A percentile compares a stretch with the other conserved stretches of the same genome.
Conservation (phyloP, 208 protist species). For the Acanthamoeba culbertsoni region DNA sequence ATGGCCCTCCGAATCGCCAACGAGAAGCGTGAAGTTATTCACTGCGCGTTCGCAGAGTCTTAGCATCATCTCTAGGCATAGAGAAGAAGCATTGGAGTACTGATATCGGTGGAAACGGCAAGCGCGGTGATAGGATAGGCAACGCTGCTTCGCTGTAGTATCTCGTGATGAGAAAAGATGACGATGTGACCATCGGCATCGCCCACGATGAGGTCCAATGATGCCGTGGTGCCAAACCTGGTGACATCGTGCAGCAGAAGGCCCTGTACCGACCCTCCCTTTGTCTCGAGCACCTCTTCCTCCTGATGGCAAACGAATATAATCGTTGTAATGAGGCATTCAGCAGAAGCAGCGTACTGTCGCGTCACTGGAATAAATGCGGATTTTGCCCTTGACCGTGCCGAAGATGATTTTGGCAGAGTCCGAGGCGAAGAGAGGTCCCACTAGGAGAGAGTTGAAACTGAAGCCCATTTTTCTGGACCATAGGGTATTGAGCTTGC, state of each 20-base stretch:
- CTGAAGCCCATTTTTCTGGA: background rate
- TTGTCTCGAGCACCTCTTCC: constrained; percentile 18
- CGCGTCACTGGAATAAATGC: background rate
- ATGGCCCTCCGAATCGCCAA: background rate
- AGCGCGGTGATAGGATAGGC: constrained; percentile 18
- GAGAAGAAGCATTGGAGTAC: background rate
- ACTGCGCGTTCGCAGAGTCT: background rate
- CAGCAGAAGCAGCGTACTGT: background rate
- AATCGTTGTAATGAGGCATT: background rate
- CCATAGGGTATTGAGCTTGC: too few species aligned
- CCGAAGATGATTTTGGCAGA: background rate
- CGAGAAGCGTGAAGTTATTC: background rate
- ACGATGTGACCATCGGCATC: constrained; percentile 8
- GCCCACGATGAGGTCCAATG: constrained; percentile 22
- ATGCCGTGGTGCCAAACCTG: background rate
- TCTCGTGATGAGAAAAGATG: constrained; percentile 34
- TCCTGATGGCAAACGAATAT: background rate
- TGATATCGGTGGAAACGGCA: background rate
- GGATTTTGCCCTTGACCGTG: constrained; percentile 32
- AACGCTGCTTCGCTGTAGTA: background rate
- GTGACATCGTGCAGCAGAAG: constrained; percentile 21
- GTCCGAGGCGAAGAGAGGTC: background rate
- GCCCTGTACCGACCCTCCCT: background rate
- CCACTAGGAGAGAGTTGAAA: background rate
- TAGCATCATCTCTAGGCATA: background rate